These are phyloP conservation scores for Berberis thunbergii DNA, from an alignment of 164 flowering plant genomes.

Conservation along the genomic window DNA sequence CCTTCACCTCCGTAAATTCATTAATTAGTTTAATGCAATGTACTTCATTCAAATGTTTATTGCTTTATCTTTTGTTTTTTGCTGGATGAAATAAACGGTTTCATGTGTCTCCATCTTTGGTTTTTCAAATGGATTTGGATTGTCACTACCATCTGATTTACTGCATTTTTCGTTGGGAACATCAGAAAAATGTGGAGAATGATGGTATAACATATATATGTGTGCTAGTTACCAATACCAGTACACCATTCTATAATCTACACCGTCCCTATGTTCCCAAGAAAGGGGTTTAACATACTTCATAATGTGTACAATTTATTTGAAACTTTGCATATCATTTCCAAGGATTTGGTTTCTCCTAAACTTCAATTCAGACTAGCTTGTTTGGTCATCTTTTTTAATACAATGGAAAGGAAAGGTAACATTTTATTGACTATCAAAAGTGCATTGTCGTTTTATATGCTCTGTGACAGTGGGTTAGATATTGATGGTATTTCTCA, in stretches of 20 bases:
- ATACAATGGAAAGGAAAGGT: constrained; percentile 60
- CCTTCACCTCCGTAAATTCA: constrained; percentile 21
- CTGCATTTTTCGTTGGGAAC: background rate
- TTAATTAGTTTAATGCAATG: background rate
- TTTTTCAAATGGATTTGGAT: no score
- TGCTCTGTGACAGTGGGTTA: background rate
- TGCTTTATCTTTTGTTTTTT: no score
- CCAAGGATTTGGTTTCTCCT: constrained; percentile 27
- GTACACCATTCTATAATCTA: background rate
- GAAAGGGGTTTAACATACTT: background rate
- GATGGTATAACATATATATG: no score
- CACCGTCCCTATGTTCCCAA: background rate
- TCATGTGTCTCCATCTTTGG: no score
- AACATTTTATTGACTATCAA: constrained; percentile 4
- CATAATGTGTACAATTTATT: background rate
- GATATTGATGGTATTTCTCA: background rate
- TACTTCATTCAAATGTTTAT: no score
- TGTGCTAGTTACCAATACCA: background rate
- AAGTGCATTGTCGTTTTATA: background rate
- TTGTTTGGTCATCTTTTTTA: constrained; percentile 69
- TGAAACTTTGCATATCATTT: background rate
- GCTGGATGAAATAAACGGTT: no score
- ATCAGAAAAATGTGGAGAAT: background rate
- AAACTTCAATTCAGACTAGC: constrained; percentile 46
- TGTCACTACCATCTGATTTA: background rate